These are phyloP conservation scores for Microthyrium microscopicum DNA, from an alignment of 2,329 filamentous ascomycete species.

Conservation along the genomic window DNA sequence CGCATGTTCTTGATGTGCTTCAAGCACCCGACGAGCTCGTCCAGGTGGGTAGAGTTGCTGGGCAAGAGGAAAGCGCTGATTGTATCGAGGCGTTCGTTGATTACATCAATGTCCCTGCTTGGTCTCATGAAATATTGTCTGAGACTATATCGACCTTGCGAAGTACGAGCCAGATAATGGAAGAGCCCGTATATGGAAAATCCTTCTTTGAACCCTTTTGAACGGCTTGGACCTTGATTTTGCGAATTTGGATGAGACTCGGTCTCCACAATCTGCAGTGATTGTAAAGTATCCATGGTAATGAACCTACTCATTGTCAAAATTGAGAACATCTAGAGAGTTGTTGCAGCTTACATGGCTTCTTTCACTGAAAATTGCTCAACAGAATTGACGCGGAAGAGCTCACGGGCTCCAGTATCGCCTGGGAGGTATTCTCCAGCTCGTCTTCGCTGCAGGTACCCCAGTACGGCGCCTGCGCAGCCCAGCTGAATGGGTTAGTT, in stretches of 20 bases:
- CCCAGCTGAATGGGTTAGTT: slow-evolving; percentile 37
- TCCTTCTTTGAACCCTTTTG: slow-evolving; percentile 56
- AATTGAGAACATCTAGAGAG: slow-evolving; percentile 11
- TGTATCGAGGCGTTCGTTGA: slow-evolving; percentile 54
- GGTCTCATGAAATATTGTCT: slow-evolving; percentile 73
- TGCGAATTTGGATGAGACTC: slow-evolving; percentile 73
- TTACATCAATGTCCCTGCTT: slow-evolving; percentile 48
- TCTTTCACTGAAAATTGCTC: slow-evolving; percentile 57
- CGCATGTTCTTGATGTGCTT: slow-evolving; percentile 62
- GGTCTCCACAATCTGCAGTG: slow-evolving; percentile 69
- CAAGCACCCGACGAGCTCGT: slow-evolving; percentile 42
- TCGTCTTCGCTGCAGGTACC: slow-evolving; percentile 54
- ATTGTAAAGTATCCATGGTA: slow-evolving; percentile 61
- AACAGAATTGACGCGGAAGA: slow-evolving; percentile 46
- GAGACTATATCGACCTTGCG: slow-evolving; percentile 59
- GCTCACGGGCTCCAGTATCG: slow-evolving; percentile 34
- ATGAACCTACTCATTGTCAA: slow-evolving; percentile 48
- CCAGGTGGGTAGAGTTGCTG: slow-evolving; percentile 44
- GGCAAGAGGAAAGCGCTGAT: slow-evolving; percentile 50
- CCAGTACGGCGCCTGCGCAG: slow-evolving; percentile 76
- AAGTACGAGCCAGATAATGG: slow-evolving; percentile 53
- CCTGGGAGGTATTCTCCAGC: slow-evolving; percentile 46
- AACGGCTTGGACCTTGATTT: slow-evolving; percentile 51
- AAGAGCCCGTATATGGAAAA: slow-evolving; percentile 77
- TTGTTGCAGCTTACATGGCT: slow-evolving; percentile 34